Percentiles rank a stretch among this genome's conserved stretches.
Evolutionary conservation across 176 grass and related monocot species (phyloP).

Genomic region (Chrysopogon serrulatus): DNA sequence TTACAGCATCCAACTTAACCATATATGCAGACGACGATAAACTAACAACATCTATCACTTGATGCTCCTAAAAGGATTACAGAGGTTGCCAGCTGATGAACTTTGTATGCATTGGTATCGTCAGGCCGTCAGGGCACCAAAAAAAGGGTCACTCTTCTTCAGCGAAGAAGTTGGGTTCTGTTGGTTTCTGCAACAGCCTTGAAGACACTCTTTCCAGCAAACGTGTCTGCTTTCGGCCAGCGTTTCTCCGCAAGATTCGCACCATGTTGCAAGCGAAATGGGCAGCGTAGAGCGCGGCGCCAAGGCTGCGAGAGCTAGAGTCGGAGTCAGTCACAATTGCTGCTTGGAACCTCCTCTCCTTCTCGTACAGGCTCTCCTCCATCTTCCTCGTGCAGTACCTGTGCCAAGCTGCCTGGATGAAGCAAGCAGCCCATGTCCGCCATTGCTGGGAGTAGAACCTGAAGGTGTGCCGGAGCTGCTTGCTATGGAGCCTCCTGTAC

Average conservation of each 20-base stretch:
- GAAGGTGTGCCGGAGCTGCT: conserved; percentile 73
- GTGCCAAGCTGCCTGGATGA: conserved; percentile 86
- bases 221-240: conserved; percentile 38
- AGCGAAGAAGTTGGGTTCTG: conserved; percentile 75
- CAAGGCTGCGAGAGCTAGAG: conserved; percentile 49
- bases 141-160: conserved; percentile 38
- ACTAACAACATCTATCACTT: not conserved
- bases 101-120: not conserved
- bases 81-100: not conserved
- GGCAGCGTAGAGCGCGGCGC: conserved; percentile 65
- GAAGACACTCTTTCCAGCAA: conserved; percentile 63
- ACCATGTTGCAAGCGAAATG: conserved; percentile 73
- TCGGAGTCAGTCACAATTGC: conserved; percentile 45
- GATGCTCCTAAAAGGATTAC: not conserved
- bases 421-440: conserved; percentile 86
- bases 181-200: conserved; percentile 63
- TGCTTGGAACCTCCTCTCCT: conserved; percentile 61
- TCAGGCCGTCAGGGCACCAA: not conserved
- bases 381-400: conserved; percentile 69
- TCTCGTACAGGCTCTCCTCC: conserved; percentile 61
- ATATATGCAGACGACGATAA: not conserved
- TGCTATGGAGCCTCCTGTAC: conserved; percentile 71
- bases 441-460: conserved; percentile 80
- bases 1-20: conserved; percentile 8
- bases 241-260: conserved; percentile 40